Evolutionary conservation across 495 filamentous ascomycete species (phyloP).

Genomic region (Hypoxylon cercidicola): DNA sequence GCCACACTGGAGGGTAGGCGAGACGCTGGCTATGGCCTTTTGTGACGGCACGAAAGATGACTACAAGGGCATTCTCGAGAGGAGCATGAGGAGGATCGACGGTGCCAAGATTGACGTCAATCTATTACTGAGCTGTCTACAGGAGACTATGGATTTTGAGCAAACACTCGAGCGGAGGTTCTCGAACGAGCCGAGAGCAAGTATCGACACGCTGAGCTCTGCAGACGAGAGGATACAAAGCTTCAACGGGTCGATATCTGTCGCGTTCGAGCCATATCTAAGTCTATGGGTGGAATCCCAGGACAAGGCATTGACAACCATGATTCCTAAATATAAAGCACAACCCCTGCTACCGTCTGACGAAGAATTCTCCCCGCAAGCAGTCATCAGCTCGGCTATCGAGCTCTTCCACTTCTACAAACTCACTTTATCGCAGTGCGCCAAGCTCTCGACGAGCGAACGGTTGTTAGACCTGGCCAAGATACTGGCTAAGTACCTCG

Average conservation of each 20-base stretch:
- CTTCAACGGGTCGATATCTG: slow-evolving; percentile 93
- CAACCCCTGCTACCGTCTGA: slow-evolving; percentile 83
- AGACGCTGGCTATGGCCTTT: slow-evolving; percentile 89
- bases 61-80: slow-evolving; percentile 90
- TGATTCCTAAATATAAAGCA: slow-evolving; percentile 89
- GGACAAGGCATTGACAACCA: slow-evolving; percentile 83
- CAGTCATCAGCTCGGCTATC: slow-evolving; percentile 92
- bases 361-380: slow-evolving; percentile 90
- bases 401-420: slow-evolving; percentile 98
- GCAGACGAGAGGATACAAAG: slow-evolving; percentile 78
- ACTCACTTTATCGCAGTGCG: slow-evolving; percentile 88
- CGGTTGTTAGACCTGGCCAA: slow-evolving; percentile 86
- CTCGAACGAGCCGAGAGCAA: slow-evolving; percentile 77
- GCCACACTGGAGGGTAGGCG: slow-evolving; percentile 86
- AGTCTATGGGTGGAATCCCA: slow-evolving; percentile 97
- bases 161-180: slow-evolving; percentile 90
- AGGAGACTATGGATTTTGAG: slow-evolving; percentile 98
- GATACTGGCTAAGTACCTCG: slow-evolving; percentile 90
- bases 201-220: slow-evolving; percentile 90
- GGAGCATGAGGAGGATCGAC: slow-evolving; percentile 79
- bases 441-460: slow-evolving; percentile 90
- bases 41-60: slow-evolving; percentile 96
- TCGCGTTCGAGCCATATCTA: slow-evolving; percentile 96
- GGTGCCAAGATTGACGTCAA: slow-evolving; percentile 91
- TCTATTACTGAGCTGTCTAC: slow-evolving; percentile 87